Evolutionary conservation across 2,329 filamentous ascomycete species (phyloP), one percentile per base, ranked within the genome.

Genomic region (Fusarium subtropicale): DNA sequence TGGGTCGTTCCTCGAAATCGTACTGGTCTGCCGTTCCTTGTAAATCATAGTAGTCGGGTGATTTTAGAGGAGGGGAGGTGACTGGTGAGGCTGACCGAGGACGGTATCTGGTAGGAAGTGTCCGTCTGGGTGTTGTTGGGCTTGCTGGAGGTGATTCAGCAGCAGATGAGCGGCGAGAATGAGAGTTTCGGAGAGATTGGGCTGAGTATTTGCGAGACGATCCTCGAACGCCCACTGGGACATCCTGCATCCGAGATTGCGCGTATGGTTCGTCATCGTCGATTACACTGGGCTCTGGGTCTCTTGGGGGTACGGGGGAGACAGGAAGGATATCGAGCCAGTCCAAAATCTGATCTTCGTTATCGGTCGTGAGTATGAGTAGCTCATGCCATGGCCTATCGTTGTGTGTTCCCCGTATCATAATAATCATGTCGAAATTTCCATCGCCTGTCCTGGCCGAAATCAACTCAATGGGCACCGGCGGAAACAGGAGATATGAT

Each of bases 401-500:
- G 38, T 88, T 87, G 66, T 87, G 79, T 4, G 83, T 83, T 41
- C 93, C 94, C 61, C 93, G 89, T 56, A 97, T 86, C 94, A 98
- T 97, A 62, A 97, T 82, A 11, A 97, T 86, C 65, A 98, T 86
- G 70, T 97, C 90, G 30, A 88, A 87, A 54, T 87, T 84, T 38
- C 81, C 78, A 38, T 94, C 90, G 15, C 94, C 94, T 63, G 86
- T 89, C 39, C 95, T 90, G 51, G 94, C 93, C 15, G 96, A 98
- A 22, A 97, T 86, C 64, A 88, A 86, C 36, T 86, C 84, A 68
- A 88, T 85, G 20, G 90, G 85, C n/a, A 97, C 85, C 1, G 96
- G 95, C n/a, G 94, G 92, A 75, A 99, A 97, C 1, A 99, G 85
- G 7, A 99, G 86, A 89, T 93, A 98, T 30, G 84, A 83, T 55